Base-by-base conservation (phyloP, 495 filamentous ascomycete species). In the Xylaria acuta region DNA sequence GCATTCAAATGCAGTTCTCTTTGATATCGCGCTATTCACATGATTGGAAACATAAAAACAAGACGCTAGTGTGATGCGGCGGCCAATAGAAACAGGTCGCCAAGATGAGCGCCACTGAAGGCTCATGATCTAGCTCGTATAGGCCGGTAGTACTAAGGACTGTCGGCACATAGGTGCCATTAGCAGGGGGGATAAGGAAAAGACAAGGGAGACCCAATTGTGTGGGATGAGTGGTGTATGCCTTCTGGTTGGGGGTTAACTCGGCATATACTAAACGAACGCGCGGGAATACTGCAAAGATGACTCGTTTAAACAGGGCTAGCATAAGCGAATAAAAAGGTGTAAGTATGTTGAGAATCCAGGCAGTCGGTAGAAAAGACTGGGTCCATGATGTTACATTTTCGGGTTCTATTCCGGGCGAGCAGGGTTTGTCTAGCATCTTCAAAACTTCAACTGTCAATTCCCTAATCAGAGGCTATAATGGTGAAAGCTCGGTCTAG, bases 291-390 rank as follows among this genome's bases (percentile, higher is more conserved):
- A 25, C n/a, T 12, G 47, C 8, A 22, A 51, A 51, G 6, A 51
- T 51, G 5, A 27, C 27, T 56, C 53, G 14, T 32, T 56, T 32
- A 6, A 18, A 30, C 32, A 56, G 12, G 11, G 11, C 8, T 54
- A 16, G 51, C 51, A 30, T 30, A 54, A 27, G 51, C 51, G 51
- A 54, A 51, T 51, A 11, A 30, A 54, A 54, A 54, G 25, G 9
- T 27, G 51, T 30, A 47, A 4, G 40, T 43, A 43, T 53, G n/a
- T 47, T 49, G 51, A 27, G 51, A 54, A 30, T 30, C 51, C 49
- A 51, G 51, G 25, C 51, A 30, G 51, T 30, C 51, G 51, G 51
- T 54, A 54, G 51, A 54, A 54, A 54, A 54, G 51, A 54, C 51
- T 54, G 51, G 51, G 51, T 11, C 51, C 25, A 54, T 30, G 51